phyloP scores from a whole-genome alignment of 345 rosid genomes.

The Bruguiera gymnorhiza region DNA sequence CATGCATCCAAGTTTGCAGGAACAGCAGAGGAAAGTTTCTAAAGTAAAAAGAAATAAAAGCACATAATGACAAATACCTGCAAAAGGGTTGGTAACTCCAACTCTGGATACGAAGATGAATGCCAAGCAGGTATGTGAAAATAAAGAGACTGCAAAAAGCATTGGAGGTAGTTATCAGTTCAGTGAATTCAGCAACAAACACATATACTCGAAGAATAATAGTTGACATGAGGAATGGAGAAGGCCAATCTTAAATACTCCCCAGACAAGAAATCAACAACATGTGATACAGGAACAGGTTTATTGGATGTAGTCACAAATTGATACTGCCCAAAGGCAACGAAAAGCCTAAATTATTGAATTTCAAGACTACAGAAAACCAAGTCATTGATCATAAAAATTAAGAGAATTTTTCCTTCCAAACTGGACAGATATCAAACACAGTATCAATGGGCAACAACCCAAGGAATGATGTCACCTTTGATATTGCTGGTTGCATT shows the following conservation, averaged over 20 bases:
- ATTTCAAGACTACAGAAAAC: no score
- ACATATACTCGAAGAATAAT: background rate
- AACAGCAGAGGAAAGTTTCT: background rate
- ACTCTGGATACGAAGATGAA: conserved; percentile 74
- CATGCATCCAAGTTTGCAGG: background rate
- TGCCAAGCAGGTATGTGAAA: conserved; percentile 85
- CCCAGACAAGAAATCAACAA: no score
- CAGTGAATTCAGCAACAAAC: background rate
- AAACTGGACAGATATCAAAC: background rate
- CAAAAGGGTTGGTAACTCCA: conserved; percentile 84
- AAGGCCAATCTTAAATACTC: no score
- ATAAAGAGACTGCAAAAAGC: conserved; percentile 66
- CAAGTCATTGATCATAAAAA: no score
- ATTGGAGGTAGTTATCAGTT: conserved; percentile 19
- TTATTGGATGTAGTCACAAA: no score
- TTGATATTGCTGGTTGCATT: conserved; percentile 87
- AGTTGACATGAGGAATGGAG: background rate
- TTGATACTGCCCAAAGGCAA: no score
- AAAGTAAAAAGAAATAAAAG: background rate
- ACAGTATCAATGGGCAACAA: background rate
- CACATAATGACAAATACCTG: conserved; percentile 50
- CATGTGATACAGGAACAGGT: no score
- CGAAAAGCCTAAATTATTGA: no score
- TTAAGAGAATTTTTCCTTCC: no score
- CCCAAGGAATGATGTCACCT: conserved; percentile 43